Base-by-base conservation (phyloP, 306 rosid species). In the Adenanthera pavonina region DNA sequence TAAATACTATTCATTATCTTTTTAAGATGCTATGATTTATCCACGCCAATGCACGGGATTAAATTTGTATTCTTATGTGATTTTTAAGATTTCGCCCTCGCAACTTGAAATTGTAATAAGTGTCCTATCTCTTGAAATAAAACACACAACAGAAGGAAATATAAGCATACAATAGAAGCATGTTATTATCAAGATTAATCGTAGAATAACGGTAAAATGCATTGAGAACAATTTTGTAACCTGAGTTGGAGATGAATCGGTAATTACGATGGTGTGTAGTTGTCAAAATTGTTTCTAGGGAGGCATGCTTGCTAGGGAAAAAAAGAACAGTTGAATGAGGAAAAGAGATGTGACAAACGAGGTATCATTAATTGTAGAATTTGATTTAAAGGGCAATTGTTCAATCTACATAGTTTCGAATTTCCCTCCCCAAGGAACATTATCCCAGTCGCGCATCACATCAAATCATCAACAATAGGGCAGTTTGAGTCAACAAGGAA, bases 401-500 rank as follows among this genome's bases (percentile, higher is more conserved):
- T 73, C 65, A 35, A 73, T 73, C 77, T 73, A 34, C 47, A 2
- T 1, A 36, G 16, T 34, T 36, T 72, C 62, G 3, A n/a, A 11
- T 36, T 53, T 17, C 35, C 48, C 48, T 3, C 35, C n/a, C 47
- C 65, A 17, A 1, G 7, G 49, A 52, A 52, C 49, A 17, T 38
- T 35, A 53, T 38, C 43, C 52, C 47, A n/a, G 15, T 73, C 35
- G 65, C 36, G 65, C 65, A 73, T 69, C 15, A 69, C 43, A 69
- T 73, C 34, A 67, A 41, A 4, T 41, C 40, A 40, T n/a, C 77
- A 35, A 53, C 66, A 53, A 53, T 9, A 51, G 53, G 76, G 46
- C n/a, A 72, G 17, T 9, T 34, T 16, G 9, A 8, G 54, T 33
- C 20, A 20, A 61, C 10, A 2, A 12, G 49, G 7, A 38, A 49